Percentiles rank a stretch among this genome's conserved stretches.
These are phyloP conservation scores for Aspergillus aculeatus DNA, from an alignment of 2,329 filamentous ascomycete species.

Conservation along the genomic window DNA sequence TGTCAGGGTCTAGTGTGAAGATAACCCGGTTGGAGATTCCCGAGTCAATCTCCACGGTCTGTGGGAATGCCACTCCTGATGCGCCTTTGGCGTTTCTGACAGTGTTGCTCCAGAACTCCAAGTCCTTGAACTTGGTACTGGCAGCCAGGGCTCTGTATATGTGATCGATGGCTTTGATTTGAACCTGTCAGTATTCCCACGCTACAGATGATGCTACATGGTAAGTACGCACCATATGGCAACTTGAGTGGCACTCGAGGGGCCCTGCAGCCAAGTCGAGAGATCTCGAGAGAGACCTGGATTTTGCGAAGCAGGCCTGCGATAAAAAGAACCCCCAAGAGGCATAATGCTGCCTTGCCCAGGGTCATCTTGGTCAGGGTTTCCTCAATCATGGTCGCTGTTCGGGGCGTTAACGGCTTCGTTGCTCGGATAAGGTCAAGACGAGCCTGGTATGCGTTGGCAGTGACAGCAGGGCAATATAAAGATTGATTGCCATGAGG, in stretches of 20 bases:
- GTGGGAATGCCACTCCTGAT: slow-evolving; percentile 23
- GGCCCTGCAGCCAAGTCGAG: slow-evolving; percentile 36
- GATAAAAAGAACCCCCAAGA: slow-evolving; percentile 41
- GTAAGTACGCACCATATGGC: slow-evolving; percentile 35
- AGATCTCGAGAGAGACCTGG: slow-evolving; percentile 30
- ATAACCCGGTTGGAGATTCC: slow-evolving; percentile 54
- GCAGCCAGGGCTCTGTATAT: slow-evolving; percentile 57
- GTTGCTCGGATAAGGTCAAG: not conserved
- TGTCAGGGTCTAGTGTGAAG: slow-evolving; percentile 80
- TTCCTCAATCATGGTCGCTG: slow-evolving; percentile 53
- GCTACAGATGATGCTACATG: not conserved
- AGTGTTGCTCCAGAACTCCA: slow-evolving; percentile 60
- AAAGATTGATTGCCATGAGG: not conserved
- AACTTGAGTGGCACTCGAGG: slow-evolving; percentile 35
- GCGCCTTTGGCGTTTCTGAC: slow-evolving; percentile 45
- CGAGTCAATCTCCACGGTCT: slow-evolving; percentile 31
- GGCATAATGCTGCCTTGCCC: slow-evolving; percentile 39
- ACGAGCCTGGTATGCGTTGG: not conserved
- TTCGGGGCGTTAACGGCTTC: not conserved
- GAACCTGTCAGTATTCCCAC: not conserved
- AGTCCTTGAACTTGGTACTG: slow-evolving; percentile 54
- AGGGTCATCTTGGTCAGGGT: slow-evolving; percentile 48
- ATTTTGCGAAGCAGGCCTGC: slow-evolving; percentile 34
- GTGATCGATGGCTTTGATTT: slow-evolving; percentile 62
- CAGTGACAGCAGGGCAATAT: not conserved